phyloP scores from a whole-genome alignment of 441 rosid species.

The Gossypium lobatum region DNA sequence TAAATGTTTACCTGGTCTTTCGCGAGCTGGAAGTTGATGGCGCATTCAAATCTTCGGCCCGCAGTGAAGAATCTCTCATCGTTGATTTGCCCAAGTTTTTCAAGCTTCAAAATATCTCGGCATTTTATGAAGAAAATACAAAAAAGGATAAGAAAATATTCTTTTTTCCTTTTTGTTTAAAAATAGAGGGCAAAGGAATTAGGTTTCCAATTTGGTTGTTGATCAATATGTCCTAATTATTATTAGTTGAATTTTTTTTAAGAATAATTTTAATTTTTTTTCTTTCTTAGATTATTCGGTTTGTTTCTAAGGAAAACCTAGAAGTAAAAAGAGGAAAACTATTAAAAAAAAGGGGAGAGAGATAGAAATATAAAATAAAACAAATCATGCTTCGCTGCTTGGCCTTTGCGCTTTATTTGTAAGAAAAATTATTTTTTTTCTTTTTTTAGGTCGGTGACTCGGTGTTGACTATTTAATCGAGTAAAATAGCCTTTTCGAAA shows the following conservation, averaged over 20 bases:
- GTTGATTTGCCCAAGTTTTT: not conserved
- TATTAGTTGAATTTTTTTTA: not conserved
- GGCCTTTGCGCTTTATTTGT: not conserved
- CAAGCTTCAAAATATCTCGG: not conserved
- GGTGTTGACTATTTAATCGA: not conserved
- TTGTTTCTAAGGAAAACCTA: not conserved
- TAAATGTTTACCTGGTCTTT: constrained; percentile 8
- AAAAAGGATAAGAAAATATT: not conserved
- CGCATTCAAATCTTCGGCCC: constrained; percentile 19
- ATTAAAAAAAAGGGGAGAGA: not conserved
- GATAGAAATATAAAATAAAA: not conserved
- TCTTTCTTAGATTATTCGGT: not conserved
- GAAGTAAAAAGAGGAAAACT: not conserved
- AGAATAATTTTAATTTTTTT: not conserved
- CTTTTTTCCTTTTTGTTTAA: not conserved
- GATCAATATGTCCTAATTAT: not conserved
- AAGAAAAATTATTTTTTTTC: not conserved
- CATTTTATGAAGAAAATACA: not conserved
- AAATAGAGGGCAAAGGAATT: not conserved
- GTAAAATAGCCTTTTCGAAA: not conserved
- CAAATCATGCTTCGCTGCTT: not conserved
- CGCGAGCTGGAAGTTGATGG: constrained; percentile 22
- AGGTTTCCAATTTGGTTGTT: not conserved
- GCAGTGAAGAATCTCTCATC: constrained; percentile 23
- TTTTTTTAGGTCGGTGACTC: not conserved